Conservation (phyloP, 305 asterid genomes). For the Solanum hybrid region DNA sequence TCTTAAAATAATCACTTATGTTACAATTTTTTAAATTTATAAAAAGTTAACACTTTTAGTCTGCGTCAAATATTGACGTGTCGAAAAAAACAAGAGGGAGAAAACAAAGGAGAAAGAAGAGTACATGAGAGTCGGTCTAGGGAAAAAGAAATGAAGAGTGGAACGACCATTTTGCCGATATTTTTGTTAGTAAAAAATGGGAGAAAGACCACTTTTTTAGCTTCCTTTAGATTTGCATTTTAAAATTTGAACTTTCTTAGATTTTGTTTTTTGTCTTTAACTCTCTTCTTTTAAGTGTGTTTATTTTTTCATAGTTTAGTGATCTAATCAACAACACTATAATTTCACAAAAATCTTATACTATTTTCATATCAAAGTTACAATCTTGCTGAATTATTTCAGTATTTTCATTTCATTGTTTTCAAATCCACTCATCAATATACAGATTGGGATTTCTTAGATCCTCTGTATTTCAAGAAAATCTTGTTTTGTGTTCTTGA, state of each 20-base stretch:
- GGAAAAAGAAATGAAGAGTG: slow-evolving; percentile 16
- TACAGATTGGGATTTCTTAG: not conserved
- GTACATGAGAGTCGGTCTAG: slow-evolving; percentile 29
- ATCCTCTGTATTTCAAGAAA: slow-evolving; percentile 34
- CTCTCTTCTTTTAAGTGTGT: not conserved
- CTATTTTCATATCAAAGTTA: slow-evolving; percentile 5
- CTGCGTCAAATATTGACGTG: not conserved
- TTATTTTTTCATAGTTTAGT: not conserved
- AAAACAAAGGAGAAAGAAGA: slow-evolving; percentile 8
- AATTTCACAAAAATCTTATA: not conserved
- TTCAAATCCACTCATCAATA: not conserved
- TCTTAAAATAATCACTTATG: not conserved
- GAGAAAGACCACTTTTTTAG: slow-evolving; percentile 6
- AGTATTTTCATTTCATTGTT: not conserved
- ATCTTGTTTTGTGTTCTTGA: slow-evolving; percentile 24
- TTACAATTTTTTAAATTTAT: not conserved
- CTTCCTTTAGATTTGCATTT: slow-evolving; percentile 10
- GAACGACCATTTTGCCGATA: slow-evolving; percentile 27
- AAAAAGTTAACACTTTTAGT: not conserved
- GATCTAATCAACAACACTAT: not conserved
- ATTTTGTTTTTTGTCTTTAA: not conserved
- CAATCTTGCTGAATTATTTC: not conserved
- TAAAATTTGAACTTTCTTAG: not conserved
- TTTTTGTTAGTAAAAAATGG: slow-evolving; percentile 12
- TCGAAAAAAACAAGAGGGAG: not conserved